These are phyloP conservation scores for Clarireedia homoeocarpa DNA, from an alignment of 2,329 filamentous ascomycete species.

Conservation along the genomic window DNA sequence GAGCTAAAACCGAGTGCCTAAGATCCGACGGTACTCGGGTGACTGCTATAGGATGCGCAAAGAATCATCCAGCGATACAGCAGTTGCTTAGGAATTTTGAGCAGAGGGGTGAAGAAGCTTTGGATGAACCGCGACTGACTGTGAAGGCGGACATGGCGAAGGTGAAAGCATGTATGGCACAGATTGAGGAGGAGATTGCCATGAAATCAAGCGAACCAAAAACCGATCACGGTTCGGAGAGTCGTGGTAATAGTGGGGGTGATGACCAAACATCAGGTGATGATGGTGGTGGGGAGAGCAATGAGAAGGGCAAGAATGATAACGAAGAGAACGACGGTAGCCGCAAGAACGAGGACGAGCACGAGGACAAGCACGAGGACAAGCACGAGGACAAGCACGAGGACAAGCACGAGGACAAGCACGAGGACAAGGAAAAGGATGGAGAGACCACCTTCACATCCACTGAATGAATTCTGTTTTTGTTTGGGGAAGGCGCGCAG, in stretches of 20 bases:
- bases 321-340: too few relatives aligned
- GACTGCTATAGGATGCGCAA: background rate
- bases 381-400: too few relatives aligned
- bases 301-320: background rate
- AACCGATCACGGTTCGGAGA: too few relatives aligned
- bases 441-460: too few relatives aligned
- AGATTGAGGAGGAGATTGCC: background rate
- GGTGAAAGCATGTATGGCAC: background rate
- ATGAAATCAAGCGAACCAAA: background rate
- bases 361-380: background rate
- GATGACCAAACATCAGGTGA: background rate
- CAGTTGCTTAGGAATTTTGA: background rate
- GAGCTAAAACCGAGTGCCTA: background rate
- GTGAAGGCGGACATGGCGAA: background rate
- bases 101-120: background rate
- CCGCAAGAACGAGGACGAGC: background rate
- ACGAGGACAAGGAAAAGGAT: too few relatives aligned
- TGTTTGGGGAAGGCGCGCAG: too few relatives aligned
- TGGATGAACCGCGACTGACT: background rate
- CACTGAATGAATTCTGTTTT: too few relatives aligned
- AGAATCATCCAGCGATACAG: background rate
- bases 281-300: background rate
- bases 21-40: background rate
- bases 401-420: too few relatives aligned
- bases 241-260: background rate